Percentiles rank a stretch among this genome's conserved stretches.
These are phyloP conservation scores for Suhomyces panamericanus DNA, from an alignment of 1,139 yeast genomes.

Conservation along the genomic window DNA sequence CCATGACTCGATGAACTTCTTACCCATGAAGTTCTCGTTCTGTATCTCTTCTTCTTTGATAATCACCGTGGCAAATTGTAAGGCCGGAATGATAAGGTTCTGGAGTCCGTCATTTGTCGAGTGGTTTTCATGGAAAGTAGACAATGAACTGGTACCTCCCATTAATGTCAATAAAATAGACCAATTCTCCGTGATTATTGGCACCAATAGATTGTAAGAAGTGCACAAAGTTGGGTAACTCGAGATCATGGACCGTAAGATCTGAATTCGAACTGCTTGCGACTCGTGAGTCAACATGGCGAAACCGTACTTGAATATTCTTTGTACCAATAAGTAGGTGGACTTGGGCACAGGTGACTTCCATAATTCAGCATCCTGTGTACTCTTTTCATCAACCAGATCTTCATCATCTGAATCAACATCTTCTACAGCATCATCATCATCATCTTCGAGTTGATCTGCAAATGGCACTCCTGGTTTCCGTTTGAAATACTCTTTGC, in stretches of 20 bases:
- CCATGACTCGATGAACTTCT: conserved; percentile 42
- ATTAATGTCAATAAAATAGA: conserved; percentile 35
- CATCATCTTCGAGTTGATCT: conserved; percentile 34
- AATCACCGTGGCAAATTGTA: conserved; percentile 29
- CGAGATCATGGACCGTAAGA: conserved; percentile 51
- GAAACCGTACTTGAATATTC: conserved; percentile 69
- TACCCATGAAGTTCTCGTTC: conserved; percentile 34
- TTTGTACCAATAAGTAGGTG: conserved; percentile 57
- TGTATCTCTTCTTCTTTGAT: conserved; percentile 30
- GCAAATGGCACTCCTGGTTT: conserved; percentile 38
- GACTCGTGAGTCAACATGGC: conserved; percentile 72
- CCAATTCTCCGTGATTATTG: conserved; percentile 73
- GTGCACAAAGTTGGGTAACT: conserved; percentile 66
- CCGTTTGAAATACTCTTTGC: conserved; percentile 36
- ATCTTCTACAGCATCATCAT: conserved; percentile 17
- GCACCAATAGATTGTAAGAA: conserved; percentile 58
- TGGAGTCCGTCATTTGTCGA: conserved; percentile 8
- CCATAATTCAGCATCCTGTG: conserved; percentile 44
- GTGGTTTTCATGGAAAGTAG: conserved; percentile 7
- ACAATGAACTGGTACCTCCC: conserved; percentile 13
- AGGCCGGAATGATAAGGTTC: conserved; percentile 19
- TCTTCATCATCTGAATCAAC: conserved; percentile 12
- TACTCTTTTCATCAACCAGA: conserved; percentile 13
- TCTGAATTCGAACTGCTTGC: conserved; percentile 50
- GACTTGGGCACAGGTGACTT: conserved; percentile 59